Conservation (phyloP, 495 filamentous ascomycete genomes). For the Penicillium manginii region DNA sequence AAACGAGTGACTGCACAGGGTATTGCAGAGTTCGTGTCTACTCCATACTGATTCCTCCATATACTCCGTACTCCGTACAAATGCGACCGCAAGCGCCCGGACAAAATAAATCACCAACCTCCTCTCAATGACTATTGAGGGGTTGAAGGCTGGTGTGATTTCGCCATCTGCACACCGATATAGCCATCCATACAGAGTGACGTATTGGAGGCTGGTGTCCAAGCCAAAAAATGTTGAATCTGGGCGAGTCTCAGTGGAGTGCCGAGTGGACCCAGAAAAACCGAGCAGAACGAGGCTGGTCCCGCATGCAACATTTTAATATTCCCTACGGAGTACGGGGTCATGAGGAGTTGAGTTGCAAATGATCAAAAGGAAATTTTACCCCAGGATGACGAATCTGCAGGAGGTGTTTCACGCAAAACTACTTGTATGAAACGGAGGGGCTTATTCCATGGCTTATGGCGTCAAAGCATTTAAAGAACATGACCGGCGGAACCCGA, state of each 20-base stretch:
- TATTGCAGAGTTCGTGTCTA: too few species aligned
- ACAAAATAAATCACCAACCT: not conserved
- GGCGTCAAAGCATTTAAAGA: not conserved
- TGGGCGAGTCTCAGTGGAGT: not conserved
- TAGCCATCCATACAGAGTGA: not conserved
- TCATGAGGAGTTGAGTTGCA: not conserved
- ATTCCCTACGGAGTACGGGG: not conserved
- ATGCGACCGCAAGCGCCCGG: not conserved
- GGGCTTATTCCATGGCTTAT: too few species aligned
- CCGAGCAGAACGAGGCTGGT: not conserved
- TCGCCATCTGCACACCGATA: not conserved
- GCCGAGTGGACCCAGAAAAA: not conserved
- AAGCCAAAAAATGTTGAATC: not conserved
- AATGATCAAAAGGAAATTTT: not conserved
- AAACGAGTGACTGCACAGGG: too few species aligned
- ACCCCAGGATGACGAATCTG: too few species aligned
- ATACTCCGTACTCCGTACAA: too few species aligned
- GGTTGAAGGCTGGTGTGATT: not conserved
- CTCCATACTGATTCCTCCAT: too few species aligned
- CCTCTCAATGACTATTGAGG: not conserved
- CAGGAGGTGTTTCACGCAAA: too few species aligned
- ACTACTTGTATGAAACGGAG: not conserved
- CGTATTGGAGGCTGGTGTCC: not conserved
- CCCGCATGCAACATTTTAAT: not conserved
- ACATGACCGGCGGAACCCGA: constrained; percentile 4